phyloP scores from a whole-genome alignment of 2,329 filamentous ascomycete genomes.

The Cordyceps fumosorosea region DNA sequence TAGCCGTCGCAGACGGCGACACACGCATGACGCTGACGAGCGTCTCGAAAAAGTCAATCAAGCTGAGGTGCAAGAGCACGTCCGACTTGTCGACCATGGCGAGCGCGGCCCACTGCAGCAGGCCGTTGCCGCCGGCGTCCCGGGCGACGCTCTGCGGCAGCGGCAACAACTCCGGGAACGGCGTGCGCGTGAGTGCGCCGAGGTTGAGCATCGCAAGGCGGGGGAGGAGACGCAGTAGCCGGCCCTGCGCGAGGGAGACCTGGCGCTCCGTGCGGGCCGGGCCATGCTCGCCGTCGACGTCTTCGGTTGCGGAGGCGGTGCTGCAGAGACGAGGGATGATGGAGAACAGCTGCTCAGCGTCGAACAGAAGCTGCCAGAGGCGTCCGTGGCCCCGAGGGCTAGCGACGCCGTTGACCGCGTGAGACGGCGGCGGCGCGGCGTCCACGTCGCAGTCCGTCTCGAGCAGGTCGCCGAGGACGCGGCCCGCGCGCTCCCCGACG shows the following conservation, averaged over 20 bases:
- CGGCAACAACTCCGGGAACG: slow-evolving; percentile 29
- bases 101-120: slow-evolving; percentile 46
- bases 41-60: slow-evolving; percentile 48
- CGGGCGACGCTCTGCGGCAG: slow-evolving; percentile 17
- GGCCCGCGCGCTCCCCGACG: slow-evolving; percentile 40
- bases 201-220: slow-evolving; percentile 43
- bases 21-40: slow-evolving; percentile 43
- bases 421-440: slow-evolving; percentile 16
- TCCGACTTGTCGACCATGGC: slow-evolving; percentile 46
- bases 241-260: slow-evolving; percentile 44
- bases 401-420: slow-evolving; percentile 20
- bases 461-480: slow-evolving; percentile 46
- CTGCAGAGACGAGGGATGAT: slow-evolving; percentile 33
- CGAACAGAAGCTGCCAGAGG: slow-evolving; percentile 49
- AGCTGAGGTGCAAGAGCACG: slow-evolving; percentile 41
- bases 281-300: neutral
- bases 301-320: slow-evolving; percentile 9
- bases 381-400: slow-evolving; percentile 40
- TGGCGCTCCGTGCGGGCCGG: slow-evolving; percentile 26
- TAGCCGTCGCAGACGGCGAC: slow-evolving; percentile 9
- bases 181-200: slow-evolving; percentile 29
- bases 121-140: slow-evolving; percentile 27
- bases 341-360: slow-evolving; percentile 36
- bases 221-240: slow-evolving; percentile 45
- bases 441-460: slow-evolving; percentile 43